Conservation (phyloP, 164 flowering plant genomes). For the Nelumbo lutea region DNA sequence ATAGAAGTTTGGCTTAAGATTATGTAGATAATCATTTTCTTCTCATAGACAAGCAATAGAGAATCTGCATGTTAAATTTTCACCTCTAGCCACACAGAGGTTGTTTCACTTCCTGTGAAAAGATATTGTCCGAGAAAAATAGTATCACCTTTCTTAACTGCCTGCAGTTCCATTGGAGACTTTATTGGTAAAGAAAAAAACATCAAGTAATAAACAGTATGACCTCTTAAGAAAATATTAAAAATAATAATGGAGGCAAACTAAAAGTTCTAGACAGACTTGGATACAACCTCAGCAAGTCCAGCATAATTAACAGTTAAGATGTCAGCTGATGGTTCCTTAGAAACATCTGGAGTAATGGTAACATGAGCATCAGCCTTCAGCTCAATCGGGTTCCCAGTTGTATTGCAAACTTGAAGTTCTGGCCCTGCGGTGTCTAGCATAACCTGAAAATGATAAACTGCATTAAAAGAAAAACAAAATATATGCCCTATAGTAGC, state of each 20-base stretch:
- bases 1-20: background rate
- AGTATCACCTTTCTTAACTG: slow-evolving; percentile 45
- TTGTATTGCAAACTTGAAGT: slow-evolving; percentile 34
- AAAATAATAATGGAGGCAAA: too few relatives aligned
- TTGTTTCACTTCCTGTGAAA: slow-evolving; percentile 48
- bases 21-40: background rate
- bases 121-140: slow-evolving; percentile 53
- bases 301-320: slow-evolving; percentile 40
- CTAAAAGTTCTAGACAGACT: too few relatives aligned
- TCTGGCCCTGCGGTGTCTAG: slow-evolving; percentile 54
- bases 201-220: background rate
- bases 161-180: slow-evolving; percentile 20
- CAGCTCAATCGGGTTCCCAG: slow-evolving; percentile 37
- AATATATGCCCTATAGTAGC: background rate
- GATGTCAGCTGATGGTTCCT: slow-evolving; percentile 32
- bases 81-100: slow-evolving; percentile 68
- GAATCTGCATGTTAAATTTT: slow-evolving; percentile 4
- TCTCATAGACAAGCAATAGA: background rate
- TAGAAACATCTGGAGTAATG: slow-evolving; percentile 39
- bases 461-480: background rate
- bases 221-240: too few relatives aligned
- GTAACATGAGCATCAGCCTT: slow-evolving; percentile 33
- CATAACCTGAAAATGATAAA: slow-evolving; percentile 36
- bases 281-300: slow-evolving; percentile 33
- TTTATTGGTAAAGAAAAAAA: background rate